Conservation (phyloP, 1,139 yeast species). For the Debaryomyces singareniensis region DNA sequence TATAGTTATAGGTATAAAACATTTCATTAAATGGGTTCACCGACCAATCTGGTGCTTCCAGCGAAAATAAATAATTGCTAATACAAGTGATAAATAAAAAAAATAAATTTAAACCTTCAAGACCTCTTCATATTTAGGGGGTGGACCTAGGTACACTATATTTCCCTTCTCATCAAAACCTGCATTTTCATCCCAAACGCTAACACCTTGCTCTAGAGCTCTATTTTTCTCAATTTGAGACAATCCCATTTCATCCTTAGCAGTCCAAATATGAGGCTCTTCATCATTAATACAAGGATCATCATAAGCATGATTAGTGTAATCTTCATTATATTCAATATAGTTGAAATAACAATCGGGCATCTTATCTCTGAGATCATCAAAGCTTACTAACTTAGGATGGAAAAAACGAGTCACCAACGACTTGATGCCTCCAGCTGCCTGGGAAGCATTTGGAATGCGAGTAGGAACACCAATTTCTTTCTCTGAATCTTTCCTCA, state of each 20-base stretch:
- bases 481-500: slow-evolving; percentile 1
- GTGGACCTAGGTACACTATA: slow-evolving; percentile 50
- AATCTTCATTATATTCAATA: slow-evolving; percentile 37
- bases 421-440: slow-evolving; percentile 8
- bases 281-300: slow-evolving; percentile 58
- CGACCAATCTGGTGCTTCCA: too few species aligned
- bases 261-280: slow-evolving; percentile 66
- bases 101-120: too few species aligned
- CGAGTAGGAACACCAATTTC: slow-evolving; percentile 3
- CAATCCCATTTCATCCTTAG: slow-evolving; percentile 64
- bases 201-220: slow-evolving; percentile 50
- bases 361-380: slow-evolving; percentile 30
- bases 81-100: too few species aligned
- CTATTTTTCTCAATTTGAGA: slow-evolving; percentile 54
- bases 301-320: slow-evolving; percentile 50
- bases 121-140: slow-evolving; percentile 51
- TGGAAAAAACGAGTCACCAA: slow-evolving; percentile 34
- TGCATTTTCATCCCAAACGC: slow-evolving; percentile 55
- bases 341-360: slow-evolving; percentile 37
- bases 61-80: too few species aligned
- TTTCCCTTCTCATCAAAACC: slow-evolving; percentile 50
- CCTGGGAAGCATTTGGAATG: slow-evolving; percentile 2
- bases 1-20: too few species aligned
- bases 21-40: too few species aligned
- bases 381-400: slow-evolving; percentile 36